These are phyloP conservation scores for Fomitopsis pulvina DNA, from an alignment of 768 basidiomycete genomes.

Conservation along the genomic window DNA sequence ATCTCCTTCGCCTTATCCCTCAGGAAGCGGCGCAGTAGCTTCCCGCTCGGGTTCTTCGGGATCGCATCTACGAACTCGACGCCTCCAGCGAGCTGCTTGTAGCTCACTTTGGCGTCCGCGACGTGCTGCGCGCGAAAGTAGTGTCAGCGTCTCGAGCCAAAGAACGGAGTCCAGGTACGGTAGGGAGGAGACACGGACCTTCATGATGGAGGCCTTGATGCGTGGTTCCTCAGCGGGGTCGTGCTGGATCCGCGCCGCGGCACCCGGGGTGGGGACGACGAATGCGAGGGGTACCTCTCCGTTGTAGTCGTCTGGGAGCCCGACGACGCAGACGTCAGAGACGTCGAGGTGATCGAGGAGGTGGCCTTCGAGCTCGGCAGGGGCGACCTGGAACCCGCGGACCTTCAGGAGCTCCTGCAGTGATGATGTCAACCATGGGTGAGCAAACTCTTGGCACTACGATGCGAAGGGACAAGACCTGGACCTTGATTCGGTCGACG, in stretches of 20 bases:
- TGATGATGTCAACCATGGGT: not conserved
- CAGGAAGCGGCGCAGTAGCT: slow-evolving; percentile 23
- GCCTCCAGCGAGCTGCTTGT: slow-evolving; percentile 33
- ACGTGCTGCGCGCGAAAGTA: slow-evolving; percentile 17
- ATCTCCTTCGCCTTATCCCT: slow-evolving; percentile 18
- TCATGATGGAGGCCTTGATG: slow-evolving; percentile 44
- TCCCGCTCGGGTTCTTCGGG: slow-evolving; percentile 27
- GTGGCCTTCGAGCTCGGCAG: slow-evolving; percentile 66
- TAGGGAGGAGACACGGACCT: slow-evolving; percentile 35
- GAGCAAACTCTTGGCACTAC: not conserved
- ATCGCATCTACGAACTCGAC: slow-evolving; percentile 31
- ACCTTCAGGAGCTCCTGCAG: slow-evolving; percentile 63
- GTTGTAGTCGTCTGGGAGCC: slow-evolving; percentile 60
- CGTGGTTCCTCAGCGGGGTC: slow-evolving; percentile 28
- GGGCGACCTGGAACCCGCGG: slow-evolving; percentile 50
- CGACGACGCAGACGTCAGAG: slow-evolving; percentile 56
- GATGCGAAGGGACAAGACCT: slow-evolving; percentile 13
- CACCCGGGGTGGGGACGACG: slow-evolving; percentile 41
- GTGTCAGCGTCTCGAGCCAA: not conserved
- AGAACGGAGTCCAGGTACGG: not conserved
- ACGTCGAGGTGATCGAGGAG: slow-evolving; percentile 56
- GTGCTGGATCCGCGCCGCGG: slow-evolving; percentile 29
- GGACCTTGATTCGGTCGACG: slow-evolving; percentile 65
- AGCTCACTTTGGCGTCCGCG: slow-evolving; percentile 24
- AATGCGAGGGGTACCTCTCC: slow-evolving; percentile 71